A percentile compares a stretch with the other conserved stretches of the same genome.
Evolutionary conservation across 2,329 filamentous ascomycete genomes (phyloP).

Genomic region (Botrytis hyacinthi): DNA sequence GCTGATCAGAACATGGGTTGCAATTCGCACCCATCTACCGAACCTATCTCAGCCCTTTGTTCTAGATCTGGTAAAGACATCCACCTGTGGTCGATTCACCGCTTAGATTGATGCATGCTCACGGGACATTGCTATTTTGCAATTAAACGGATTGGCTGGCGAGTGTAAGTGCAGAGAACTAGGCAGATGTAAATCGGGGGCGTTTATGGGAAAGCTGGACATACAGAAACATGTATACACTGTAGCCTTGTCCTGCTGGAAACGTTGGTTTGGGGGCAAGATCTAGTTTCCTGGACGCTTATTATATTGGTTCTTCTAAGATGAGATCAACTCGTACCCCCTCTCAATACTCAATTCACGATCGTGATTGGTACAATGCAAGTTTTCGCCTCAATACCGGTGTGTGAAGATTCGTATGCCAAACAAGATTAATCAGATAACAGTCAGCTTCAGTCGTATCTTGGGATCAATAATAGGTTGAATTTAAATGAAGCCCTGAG

Average conservation of each 20-base stretch:
- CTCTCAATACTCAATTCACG: not conserved
- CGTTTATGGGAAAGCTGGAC: constrained; percentile 14
- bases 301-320: constrained; percentile 1
- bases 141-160: not conserved
- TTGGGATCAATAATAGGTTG: not conserved
- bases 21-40: not conserved
- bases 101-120: not conserved
- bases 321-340: not conserved
- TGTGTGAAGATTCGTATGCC: not conserved
- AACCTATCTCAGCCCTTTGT: not conserved
- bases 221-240: not conserved
- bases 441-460: not conserved
- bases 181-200: constrained; percentile 18
- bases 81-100: not conserved
- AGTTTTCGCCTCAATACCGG: constrained; percentile 19
- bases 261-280: constrained; percentile 3
- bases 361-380: constrained; percentile 1
- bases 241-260: constrained; percentile 19
- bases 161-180: not conserved
- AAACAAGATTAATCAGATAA: constrained; percentile 1
- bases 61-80: not conserved
- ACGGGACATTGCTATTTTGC: not conserved
- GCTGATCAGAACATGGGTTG: constrained; percentile 11
- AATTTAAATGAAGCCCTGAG: not conserved
- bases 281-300: constrained; percentile 1